Percentiles rank a stretch among this genome's conserved stretches.
These are phyloP conservation scores for Blastocystis sp. DNA, from an alignment of 352 stramenopile species.

Conservation along the genomic window DNA sequence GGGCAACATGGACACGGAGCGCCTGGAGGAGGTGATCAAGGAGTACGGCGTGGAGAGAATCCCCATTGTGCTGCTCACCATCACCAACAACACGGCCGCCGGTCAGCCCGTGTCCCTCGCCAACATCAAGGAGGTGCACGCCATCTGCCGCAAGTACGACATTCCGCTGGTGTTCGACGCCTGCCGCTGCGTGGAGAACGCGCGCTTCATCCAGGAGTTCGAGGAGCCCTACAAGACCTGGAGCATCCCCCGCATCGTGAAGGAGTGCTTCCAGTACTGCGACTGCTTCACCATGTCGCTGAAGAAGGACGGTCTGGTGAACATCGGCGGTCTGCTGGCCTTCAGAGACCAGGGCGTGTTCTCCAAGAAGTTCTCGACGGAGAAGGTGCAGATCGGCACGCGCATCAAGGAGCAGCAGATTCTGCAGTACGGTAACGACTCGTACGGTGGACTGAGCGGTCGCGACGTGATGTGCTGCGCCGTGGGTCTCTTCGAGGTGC, in stretches of 20 bases:
- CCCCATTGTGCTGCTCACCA: conserved; percentile 72
- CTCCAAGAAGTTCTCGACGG: conserved; percentile 71
- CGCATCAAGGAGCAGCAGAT: conserved; percentile 74
- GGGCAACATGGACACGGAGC: conserved; percentile 69
- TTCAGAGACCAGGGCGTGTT: conserved; percentile 72
- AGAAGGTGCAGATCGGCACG: conserved; percentile 68
- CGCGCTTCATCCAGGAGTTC: conserved; percentile 74
- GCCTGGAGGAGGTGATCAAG: conserved; percentile 68
- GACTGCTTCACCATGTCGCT: conserved; percentile 73
- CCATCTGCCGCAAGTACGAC: conserved; percentile 68
- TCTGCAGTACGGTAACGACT: conserved; percentile 74
- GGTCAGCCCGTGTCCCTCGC: conserved; percentile 72
- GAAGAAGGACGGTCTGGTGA: conserved; percentile 75
- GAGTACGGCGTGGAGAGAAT: conserved; percentile 68
- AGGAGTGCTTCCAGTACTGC: conserved; percentile 70
- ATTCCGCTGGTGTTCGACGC: conserved; percentile 72
- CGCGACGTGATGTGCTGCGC: conserved; percentile 71
- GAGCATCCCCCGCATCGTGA: conserved; percentile 57
- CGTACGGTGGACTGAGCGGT: conserved; percentile 71
- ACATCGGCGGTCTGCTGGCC: conserved; percentile 72
- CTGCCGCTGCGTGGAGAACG: conserved; percentile 73
- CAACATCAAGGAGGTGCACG: conserved; percentile 72
- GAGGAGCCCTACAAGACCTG: conserved; percentile 71
- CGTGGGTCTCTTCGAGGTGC: conserved; percentile 72
- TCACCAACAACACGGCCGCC: conserved; percentile 73